Evolutionary conservation across 2,329 filamentous ascomycete species (phyloP), one percentile per base, ranked within the genome.

Genomic region (Chrysoporthe deuterocubensis): DNA sequence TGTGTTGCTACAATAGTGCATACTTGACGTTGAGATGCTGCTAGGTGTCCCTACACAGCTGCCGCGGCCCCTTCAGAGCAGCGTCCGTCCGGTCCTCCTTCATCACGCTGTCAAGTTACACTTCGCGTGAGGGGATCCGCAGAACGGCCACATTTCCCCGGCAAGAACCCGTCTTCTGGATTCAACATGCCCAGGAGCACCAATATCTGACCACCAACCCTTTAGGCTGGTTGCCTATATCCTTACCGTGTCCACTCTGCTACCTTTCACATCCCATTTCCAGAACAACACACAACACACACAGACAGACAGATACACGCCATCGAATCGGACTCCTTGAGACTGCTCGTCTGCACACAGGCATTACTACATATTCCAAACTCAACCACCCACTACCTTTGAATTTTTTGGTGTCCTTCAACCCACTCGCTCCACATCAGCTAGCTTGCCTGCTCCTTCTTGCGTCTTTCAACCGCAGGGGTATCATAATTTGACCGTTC

Each of bases 381-480:
- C 57, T 60, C 40, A 32, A 21, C 5, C 21, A 26, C 46, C 6
- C 40, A 40, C 37, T 7, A 16, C 43, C 42, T 46, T 18, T 58
- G 57, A 60, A 60, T 43, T 64, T 46, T 62, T 44, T 57, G n/a
- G 37, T 57, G 26, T 42, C 42, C 52, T 65, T 65, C 52, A 46
- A 40, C 40, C 43, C 63, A 64, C 56, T 40, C 52, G n/a, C 56
- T 59, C 42, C 26, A 37, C 63, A 59, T 57, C 54, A 50, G 9
- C 43, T 48, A 44, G 54, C 40, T 50, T 46, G 52, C 52, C 44
- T 40, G 16, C 32, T 62, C 42, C 63, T 59, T 40, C 42, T 61
- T 46, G 43, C 43, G 59, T 61, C 59, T 46, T 61, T 48, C 43
- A 44, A 34, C 59, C 52, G 52, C 63, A 65, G 63, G 52, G 63